Base-by-base conservation (phyloP, 345 rosid species). In the Gossypium arboreum region DNA sequence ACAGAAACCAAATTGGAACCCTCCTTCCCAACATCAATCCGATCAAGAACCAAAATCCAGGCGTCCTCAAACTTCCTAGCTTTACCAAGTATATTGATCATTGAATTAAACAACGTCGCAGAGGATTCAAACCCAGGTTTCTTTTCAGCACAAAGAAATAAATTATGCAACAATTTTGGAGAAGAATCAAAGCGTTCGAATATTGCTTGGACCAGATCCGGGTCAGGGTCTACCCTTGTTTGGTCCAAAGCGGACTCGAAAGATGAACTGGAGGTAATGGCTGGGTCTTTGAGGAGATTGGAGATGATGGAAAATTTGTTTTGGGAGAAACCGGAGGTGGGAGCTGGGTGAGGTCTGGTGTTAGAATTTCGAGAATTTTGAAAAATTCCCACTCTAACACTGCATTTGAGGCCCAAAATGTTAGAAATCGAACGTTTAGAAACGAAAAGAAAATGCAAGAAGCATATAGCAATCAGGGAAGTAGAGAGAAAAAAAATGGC, bases 141-240 rank as follows among this genome's bases (percentile, higher is more conserved):
- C 86, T 43, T 87, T 82, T 89, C 91, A 2, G 97, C 93, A 98
- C 98, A 91, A 55, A 81, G 84, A 79, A 88, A 91, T 82, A 95
- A 76, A 8, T 84, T 16, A 78, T 85, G 85, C 50, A 91, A 68
- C 83, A 95, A 69, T 71, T 79, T 90, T 8, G 99, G 96, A 41
- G 94, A 93, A 43, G 92, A 86, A 51, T 72, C 88, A 51, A 91
- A 90, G 16, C 79, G 88, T 48, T 82, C 86, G 77, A 91, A 88
- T 11, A 92, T 17, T 15, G 90, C 83, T 9, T 60, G 80, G 29
- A 93, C 45, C 65, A 95, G 81, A 24, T 12, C 73, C 18, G 79
- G 27, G 16, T 76, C 84, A 68, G 93, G 97, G 66, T 85, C 79
- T 79, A 90, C 73, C 3, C 85, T 86, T 13, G 90, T 78, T 62